Evolutionary conservation across 371 early-diverging fungal genomes (phyloP), one percentile per base, ranked within the genome.

Genomic region (Batkoa obscura): DNA sequence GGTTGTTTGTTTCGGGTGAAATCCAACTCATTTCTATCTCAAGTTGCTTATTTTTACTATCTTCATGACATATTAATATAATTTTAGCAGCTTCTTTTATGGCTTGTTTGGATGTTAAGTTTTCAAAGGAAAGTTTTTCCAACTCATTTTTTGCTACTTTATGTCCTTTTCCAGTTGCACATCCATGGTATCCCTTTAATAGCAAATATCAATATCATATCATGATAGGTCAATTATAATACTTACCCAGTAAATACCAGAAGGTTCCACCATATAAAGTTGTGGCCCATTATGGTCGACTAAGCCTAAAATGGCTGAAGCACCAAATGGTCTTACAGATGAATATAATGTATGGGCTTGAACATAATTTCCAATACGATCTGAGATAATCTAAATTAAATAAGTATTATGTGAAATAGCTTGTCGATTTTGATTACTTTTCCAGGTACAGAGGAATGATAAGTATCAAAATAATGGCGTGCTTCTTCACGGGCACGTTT

Each of bases 21-120:
- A 88, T 82, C 98, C 98, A 97, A 70, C 84, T 86, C 61, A 95
- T 67, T 68, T 97, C 98, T 43, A 97, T 73, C 70, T 97, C 96
- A 74, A 94, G 93, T 43, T 89, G 89, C 71, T 91, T 94, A 71
- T 97, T 96, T 72, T 97, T 95, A 56, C 82, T 80, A 48, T 94
- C 94, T 65, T 94, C 96, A 62, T 97, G 98, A 45, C 86, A 92
- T 38, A 84, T 74, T 65, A 95, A 80, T 60, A 97, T 90, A 59
- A 97, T 95, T 68, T 89, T 75, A 1, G 98, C 92, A 43, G 91
- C 94, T 58, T 90, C 88, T 67, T 85, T 89, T 36, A 90, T 87
- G 32, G 93, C 95, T 61, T 97, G 85, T 32, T 81, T 80, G 50
- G 76, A 83, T 9, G 88, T 81, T 78, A 97, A 70, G 38, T 85